These are phyloP conservation scores for Fusarium metavorans DNA, from an alignment of 2,329 filamentous ascomycete species.

Conservation along the genomic window DNA sequence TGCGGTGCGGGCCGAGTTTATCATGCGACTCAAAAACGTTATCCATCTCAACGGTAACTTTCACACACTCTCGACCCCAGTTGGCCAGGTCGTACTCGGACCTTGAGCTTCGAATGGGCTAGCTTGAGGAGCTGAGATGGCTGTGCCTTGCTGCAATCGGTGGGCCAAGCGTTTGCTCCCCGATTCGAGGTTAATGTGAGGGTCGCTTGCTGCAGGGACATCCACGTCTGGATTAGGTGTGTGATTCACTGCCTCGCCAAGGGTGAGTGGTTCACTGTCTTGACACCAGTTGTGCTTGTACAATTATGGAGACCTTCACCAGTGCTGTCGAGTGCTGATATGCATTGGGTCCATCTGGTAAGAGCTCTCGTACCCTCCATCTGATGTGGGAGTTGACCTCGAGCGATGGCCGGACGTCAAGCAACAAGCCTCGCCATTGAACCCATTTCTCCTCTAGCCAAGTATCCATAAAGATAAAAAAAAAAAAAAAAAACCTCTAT, in stretches of 20 bases:
- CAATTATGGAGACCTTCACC: background rate
- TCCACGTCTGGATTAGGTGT: background rate
- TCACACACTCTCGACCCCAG: background rate
- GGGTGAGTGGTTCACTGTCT: background rate
- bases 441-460: background rate
- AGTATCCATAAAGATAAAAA: background rate
- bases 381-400: background rate
- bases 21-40: slow-evolving; percentile 11
- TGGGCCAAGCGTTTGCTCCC: background rate
- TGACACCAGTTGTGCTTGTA: background rate
- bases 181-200: background rate
- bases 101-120: background rate
- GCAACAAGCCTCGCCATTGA: background rate
- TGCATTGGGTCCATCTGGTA: background rate
- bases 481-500: background rate
- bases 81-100: background rate
- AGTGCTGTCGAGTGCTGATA: background rate
- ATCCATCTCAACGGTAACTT: background rate
- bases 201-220: background rate
- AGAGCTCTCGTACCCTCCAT: background rate
- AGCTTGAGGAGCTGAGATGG: background rate
- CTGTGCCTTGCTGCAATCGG: background rate
- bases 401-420: background rate
- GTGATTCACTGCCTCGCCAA: background rate
- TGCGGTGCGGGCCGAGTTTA: slow-evolving; percentile 29